A percentile compares a stretch with the other conserved stretches of the same genome.
phyloP scores from a whole-genome alignment of 129 eudicot species.

The Centrapalus pauciflorus region DNA sequence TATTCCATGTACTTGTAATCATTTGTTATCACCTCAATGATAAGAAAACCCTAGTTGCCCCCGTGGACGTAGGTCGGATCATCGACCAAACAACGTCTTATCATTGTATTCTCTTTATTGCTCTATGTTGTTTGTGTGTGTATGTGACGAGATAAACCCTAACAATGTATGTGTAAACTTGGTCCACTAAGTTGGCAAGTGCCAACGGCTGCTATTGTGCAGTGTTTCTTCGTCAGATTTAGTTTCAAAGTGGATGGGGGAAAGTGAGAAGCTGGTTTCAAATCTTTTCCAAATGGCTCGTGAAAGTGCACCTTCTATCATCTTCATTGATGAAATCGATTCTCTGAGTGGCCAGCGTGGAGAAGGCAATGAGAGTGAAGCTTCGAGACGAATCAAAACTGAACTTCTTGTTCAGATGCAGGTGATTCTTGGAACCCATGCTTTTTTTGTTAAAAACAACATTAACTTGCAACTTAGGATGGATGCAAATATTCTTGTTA shows the following conservation, averaged over 20 bases:
- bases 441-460: neutral
- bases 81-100: no score
- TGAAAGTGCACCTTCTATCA: slow-evolving; percentile 81
- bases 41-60: no score
- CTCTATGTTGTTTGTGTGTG: no score
- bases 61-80: no score
- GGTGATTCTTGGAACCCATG: slow-evolving; percentile 32
- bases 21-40: no score
- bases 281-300: slow-evolving; percentile 92
- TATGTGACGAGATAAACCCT: no score
- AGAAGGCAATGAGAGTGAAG: slow-evolving; percentile 97
- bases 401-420: slow-evolving; percentile 93
- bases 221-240: slow-evolving; percentile 82
- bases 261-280: slow-evolving; percentile 87
- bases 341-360: slow-evolving; percentile 91
- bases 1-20: no score
- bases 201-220: slow-evolving; percentile 37
- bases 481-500: neutral
- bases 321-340: slow-evolving; percentile 84
- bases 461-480: neutral
- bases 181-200: slow-evolving; percentile 27
- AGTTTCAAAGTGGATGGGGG: slow-evolving; percentile 98
- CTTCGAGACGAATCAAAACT: slow-evolving; percentile 91
- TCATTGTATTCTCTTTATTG: no score
- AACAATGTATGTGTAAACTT: slow-evolving; percentile 18